These are phyloP conservation scores for Arthrinium phaeospermum DNA, from an alignment of 2,329 filamentous ascomycete genomes.

Conservation along the genomic window DNA sequence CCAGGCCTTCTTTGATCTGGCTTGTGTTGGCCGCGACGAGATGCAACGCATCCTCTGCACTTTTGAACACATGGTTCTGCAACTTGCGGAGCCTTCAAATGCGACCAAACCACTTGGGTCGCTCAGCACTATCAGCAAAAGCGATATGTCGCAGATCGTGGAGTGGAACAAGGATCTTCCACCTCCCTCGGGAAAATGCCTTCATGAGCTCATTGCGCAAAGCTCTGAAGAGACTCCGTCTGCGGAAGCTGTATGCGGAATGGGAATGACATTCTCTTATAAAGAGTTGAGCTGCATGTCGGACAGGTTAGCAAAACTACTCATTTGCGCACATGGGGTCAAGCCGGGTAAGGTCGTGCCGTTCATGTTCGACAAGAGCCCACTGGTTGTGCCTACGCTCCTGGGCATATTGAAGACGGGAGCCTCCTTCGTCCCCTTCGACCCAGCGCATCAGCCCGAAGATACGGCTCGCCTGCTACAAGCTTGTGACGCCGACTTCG, in stretches of 20 bases:
- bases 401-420: conserved; percentile 20
- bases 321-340: conserved; percentile 10
- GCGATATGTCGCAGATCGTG: conserved; percentile 13
- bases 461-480: background rate
- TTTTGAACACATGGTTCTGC: conserved; percentile 15
- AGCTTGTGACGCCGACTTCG: background rate
- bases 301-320: conserved; percentile 12
- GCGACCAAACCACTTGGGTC: conserved; percentile 13
- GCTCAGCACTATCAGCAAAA: conserved; percentile 8
- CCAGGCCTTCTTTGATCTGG: conserved; percentile 19
- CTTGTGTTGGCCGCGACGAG: conserved; percentile 18
- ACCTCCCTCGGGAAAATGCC: background rate
- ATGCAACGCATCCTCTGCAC: conserved; percentile 21
- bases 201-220: background rate
- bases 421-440: conserved; percentile 20
- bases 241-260: conserved; percentile 19
- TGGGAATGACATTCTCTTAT: conserved; percentile 17
- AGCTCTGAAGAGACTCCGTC: conserved; percentile 10
- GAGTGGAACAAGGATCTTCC: conserved; percentile 21
- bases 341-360: conserved; percentile 15
- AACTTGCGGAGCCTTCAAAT: conserved; percentile 18
- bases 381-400: conserved; percentile 11
- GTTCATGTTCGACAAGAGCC: conserved; percentile 19
- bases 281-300: conserved; percentile 18
- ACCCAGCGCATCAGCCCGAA: conserved; percentile 21